These are phyloP conservation scores for Jackrogersella multiformis DNA, from an alignment of 495 filamentous ascomycete species.

Conservation along the genomic window DNA sequence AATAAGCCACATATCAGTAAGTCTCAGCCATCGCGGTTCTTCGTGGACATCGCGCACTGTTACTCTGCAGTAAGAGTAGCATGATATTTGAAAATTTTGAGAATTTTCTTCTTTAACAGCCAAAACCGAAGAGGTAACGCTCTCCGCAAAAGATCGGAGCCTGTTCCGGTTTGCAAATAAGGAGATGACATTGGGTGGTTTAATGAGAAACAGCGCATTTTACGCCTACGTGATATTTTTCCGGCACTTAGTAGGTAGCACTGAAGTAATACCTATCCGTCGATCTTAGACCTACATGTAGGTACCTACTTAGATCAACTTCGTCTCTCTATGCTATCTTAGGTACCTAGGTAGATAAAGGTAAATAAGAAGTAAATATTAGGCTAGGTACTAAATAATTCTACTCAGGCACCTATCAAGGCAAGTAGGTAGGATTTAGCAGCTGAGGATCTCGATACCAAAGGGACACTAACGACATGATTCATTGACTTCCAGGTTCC, in stretches of 20 bases:
- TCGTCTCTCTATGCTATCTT: neutral
- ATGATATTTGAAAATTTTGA: conserved; percentile 9
- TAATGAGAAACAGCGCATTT: conserved; percentile 7
- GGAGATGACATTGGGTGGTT: conserved; percentile 7
- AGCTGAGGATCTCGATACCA: conserved; percentile 12
- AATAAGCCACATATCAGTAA: conserved; percentile 16
- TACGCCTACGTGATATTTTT: conserved; percentile 12
- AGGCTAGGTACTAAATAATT: too few relatives aligned
- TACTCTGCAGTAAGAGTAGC: conserved; percentile 1
- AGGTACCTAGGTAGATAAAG: neutral
- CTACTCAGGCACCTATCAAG: too few relatives aligned
- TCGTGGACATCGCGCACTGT: conserved; percentile 23
- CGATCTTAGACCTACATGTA: conserved; percentile 29
- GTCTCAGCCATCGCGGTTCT: conserved; percentile 33
- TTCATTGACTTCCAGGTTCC: too few relatives aligned
- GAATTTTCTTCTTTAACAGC: conserved; percentile 20
- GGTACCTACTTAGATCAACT: conserved; percentile 1
- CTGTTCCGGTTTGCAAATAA: conserved; percentile 10
- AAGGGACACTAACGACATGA: neutral
- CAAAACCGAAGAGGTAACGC: conserved; percentile 4
- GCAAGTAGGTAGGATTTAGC: too few relatives aligned
- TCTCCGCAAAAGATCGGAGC: conserved; percentile 14
- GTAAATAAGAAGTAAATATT: too few relatives aligned
- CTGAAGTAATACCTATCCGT: conserved; percentile 25
- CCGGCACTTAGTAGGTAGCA: conserved; percentile 14